Evolutionary conservation across 2,329 filamentous ascomycete genomes (phyloP), one percentile per base, ranked within the genome.

Genomic region (Fusarium haematococcum): DNA sequence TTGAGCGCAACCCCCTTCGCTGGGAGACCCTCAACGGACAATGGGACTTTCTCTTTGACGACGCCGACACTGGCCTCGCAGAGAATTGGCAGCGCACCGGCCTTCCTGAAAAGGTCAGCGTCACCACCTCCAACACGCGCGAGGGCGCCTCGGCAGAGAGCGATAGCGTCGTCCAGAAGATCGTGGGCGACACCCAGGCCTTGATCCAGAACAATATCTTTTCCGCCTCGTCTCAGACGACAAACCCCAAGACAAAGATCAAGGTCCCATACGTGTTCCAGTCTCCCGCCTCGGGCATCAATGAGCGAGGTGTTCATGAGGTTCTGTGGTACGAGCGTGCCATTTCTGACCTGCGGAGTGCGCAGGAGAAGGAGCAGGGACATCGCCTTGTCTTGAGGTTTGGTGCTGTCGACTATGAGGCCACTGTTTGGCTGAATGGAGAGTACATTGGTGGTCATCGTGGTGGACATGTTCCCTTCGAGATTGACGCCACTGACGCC

Each of bases 231-330:
- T 74, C 71, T 3, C 70, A 79, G 14, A 71, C 75, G 0, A 82
- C 81, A 14, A 81, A 88, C 67, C 75, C 80, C 14, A 89, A 88
- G 77, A 84, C 85, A 30, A 83, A 85, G 11, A 93, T 93, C 70
- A 84, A 86, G 39, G 90, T 93, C 0, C 91, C 91, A 0, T 93
- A 88, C 73, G 91, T 90, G 2, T 93, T 92, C 76, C 91, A 93
- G 78, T 87, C 88, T 6, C 87, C 88, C 0, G 91, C 91, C 0
- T 92, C 91, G 0, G 90, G 90, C 2, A 89, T 93, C 73, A 85
- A 88, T 69, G 87, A 91, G 37, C 87, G 87, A 63, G 89, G 87
- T 59, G 89, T 90, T 3, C 91, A 93, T 77, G 90, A 93, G 79
- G 88, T 93, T 5, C 79, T 93, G 10, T 93, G 91, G 91, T 93